Evolutionary conservation across 805 yeast genomes (phyloP), one percentile per base, ranked within the genome.

Genomic region (Kurtzmaniella fragi): DNA sequence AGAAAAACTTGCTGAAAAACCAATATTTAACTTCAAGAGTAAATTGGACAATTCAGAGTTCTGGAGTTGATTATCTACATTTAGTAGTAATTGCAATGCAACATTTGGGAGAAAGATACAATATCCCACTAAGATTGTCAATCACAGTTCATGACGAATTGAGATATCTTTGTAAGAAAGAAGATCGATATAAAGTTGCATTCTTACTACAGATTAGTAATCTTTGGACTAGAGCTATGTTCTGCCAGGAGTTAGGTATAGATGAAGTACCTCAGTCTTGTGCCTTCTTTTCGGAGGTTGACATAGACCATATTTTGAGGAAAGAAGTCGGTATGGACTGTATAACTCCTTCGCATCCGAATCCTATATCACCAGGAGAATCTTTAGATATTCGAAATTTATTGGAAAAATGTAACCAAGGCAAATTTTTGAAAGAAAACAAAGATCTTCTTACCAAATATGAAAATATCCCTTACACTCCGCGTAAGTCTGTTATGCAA

Each of bases 11-110:
- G 49, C 67, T 68, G 48, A 78, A 77, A 32, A 65, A 77, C 29
- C 77, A 77, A 45, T 93, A 82, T 56, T 62, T 93, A 47, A 93
- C 99, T 0, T 88, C 96, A 1, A 64, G 99, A 52, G 82, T 90
- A 46, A 93, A 93, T 54, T 93, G 99, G 99, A 87, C 96, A 0
- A 93, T 93, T 55, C 99, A 93, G 59, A 87, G 96, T 16, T 87
- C 96, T 1, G 99, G 99, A 28, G 99, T 95, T 14, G 99, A 93
- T 57, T 93, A 95, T 54, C 68, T 93, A 38, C 99, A 93, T 57
- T 57, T 93, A 31, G 59, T 93, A 43, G 72, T 91, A 35, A 77
- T 88, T 4, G 78, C 96, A 0, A 90, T 95, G 97, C 85, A 87
- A 42, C 87, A 89, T 51, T 67, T 93, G 49, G 68, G 77, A 31